phyloP scores from a whole-genome alignment of 1,284 basidiomycete genomes.

The Rhodotorula sp. region DNA sequence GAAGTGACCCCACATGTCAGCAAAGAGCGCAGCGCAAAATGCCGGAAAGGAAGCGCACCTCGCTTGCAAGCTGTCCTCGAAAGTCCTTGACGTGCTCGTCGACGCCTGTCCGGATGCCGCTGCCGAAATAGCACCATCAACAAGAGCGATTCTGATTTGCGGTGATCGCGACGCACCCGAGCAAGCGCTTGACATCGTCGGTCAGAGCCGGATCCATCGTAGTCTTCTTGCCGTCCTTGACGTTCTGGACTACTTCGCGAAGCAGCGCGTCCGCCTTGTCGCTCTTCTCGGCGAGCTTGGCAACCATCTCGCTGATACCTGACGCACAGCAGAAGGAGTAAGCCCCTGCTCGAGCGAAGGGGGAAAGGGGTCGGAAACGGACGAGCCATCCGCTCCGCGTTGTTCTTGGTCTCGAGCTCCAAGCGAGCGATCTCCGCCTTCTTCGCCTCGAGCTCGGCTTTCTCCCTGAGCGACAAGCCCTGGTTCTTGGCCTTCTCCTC shows the following conservation, averaged over 20 bases:
- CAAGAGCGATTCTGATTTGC: too few relatives aligned
- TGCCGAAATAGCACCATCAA: not conserved
- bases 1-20: not conserved
- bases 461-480: constrained; percentile 19
- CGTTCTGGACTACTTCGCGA: constrained; percentile 11
- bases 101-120: constrained; percentile 30
- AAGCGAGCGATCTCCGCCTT: constrained; percentile 25
- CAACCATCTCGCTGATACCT: constrained; percentile 27
- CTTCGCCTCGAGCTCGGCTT: constrained; percentile 29
- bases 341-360: not conserved
- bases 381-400: constrained; percentile 13
- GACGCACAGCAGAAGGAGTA: not conserved
- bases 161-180: constrained; percentile 2
- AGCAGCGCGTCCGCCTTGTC: constrained; percentile 23
- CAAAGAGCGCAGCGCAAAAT: not conserved
- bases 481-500: constrained; percentile 6
- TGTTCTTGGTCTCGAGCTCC: constrained; percentile 14
- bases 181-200: constrained; percentile 28
- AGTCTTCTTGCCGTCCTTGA: constrained; percentile 17
- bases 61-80: constrained; percentile 30
- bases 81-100: constrained; percentile 35
- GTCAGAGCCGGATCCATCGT: constrained; percentile 30
- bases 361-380: not conserved
- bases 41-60: constrained; percentile 6
- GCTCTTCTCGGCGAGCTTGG: constrained; percentile 9